Conservation (phyloP, 83 land plant species). For the Diphasiastrum complanatum region DNA sequence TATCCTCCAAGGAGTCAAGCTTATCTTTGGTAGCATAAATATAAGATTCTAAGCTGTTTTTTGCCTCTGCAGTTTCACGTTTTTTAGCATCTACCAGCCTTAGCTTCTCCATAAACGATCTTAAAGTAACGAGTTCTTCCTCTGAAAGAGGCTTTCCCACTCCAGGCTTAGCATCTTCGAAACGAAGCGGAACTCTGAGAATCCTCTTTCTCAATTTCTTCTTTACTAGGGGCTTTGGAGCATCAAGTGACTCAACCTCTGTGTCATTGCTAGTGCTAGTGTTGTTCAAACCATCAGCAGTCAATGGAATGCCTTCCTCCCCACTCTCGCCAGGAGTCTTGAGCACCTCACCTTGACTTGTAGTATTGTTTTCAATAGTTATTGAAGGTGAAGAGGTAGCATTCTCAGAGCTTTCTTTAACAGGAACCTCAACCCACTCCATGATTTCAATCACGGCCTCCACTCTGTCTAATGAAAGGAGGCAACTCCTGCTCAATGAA, state of each 20-base stretch:
- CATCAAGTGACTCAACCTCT: conserved; percentile 16
- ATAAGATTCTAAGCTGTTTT: conserved; percentile 77
- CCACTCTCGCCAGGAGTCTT: too few species aligned
- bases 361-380: background rate
- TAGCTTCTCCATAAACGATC: conserved; percentile 47
- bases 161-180: too few species aligned
- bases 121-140: conserved; percentile 50
- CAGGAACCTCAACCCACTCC: conserved; percentile 90
- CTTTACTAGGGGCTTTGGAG: conserved; percentile 34
- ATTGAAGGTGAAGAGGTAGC: conserved; percentile 34
- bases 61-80: conserved; percentile 72
- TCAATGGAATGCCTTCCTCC: too few species aligned
- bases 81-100: conserved; percentile 69
- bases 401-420: conserved; percentile 52
- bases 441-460: conserved; percentile 80
- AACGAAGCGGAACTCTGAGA: conserved; percentile 52
- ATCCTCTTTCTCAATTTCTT: conserved; percentile 79
- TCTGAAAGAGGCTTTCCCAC: conserved; percentile 55
- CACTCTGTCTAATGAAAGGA: conserved; percentile 72
- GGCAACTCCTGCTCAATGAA: conserved; percentile 81
- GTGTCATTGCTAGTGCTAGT: conserved; percentile 24
- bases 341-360: background rate
- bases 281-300: too few species aligned
- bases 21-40: conserved; percentile 82
- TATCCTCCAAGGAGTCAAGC: conserved; percentile 60